Base-by-base conservation (phyloP, 2,329 filamentous ascomycete genomes). In the Aspergillus sp. region DNA sequence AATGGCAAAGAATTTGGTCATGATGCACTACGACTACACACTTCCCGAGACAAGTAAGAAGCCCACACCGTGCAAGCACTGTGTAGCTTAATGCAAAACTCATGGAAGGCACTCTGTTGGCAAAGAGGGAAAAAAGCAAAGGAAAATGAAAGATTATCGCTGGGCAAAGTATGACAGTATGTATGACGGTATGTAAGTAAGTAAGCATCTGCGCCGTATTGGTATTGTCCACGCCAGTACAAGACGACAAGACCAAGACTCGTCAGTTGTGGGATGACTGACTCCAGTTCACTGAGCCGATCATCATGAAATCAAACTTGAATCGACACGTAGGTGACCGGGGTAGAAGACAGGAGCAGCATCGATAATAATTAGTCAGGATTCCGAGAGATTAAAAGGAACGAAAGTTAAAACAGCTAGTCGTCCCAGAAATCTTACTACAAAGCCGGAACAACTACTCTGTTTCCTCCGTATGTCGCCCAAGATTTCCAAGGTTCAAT, bases 221-320 rank as follows among this genome's bases (percentile, higher is more conserved):
- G 13, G 47, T 50, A 28, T 19, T 30, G 23, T 30, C 23, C 47
- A 30, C 13, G 47, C 25, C 47, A 30, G 25, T 50, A 50, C 23
- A 17, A 28, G 25, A 30, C 47, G 8, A 50, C 13, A 13, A 19
- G 15, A 13, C 9, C 47, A 15, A 50, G n/a, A 2, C 47, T 28
- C 3, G 28, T 25, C 57, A 57, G 55, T 47, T 47, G 51, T 58
- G 54, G 54, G 47, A 59, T 56, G 55, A 55, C 51, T 32, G 23
- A 28, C 59, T 58, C 56, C 23, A 55, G 43, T 50, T 32, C 47
- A 32, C 47, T 30, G 25, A 32, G 47, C 56, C 51, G 60, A 62
- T 62, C 60, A 62, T 53, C 28, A 48, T 53, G 39, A 38, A 49
- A 43, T 41, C 30, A 61, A 57, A 58, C 39, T 15, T 45, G 41